Base-by-base conservation (phyloP, 2,329 filamentous ascomycete species). In the Onygenales sp. region DNA sequence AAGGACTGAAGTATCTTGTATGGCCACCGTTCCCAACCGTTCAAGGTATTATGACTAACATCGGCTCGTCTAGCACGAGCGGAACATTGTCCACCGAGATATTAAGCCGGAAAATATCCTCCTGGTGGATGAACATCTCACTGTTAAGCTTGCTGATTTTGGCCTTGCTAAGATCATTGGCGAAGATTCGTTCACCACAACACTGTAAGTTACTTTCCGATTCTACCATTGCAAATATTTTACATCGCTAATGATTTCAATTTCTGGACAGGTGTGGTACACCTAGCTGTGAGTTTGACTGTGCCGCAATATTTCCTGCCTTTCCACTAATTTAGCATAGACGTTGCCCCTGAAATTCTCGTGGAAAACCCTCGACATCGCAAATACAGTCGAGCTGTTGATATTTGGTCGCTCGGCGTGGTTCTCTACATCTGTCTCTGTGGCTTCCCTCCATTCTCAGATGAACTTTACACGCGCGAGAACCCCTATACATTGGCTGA, bases 41-140 rank as follows among this genome's bases (percentile, higher is more conserved):
- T 7, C 10, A 45, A 14, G 11, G 7, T 31, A 5, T n/a, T 27
- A 27, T 27, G 21, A 27, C 32, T 53, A 13, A 43, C 43, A 39
- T n/a, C 38, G 21, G 13, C 8, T 41, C 5, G 11, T 31, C 59
- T 61, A 57, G 92, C 93, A 98, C 67, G 93, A 97, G 57, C 87
- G 93, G 58, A 94, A 93, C 63, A 95, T 98, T 68, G 91, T 97
- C 5, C 93, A 98, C 69, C 86, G 93, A 54, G 93, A 98, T 63
- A 96, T 98, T 72, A 97, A 96, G 70, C 92, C 91, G 0, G 92
- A 97, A 67, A 97, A 97, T 64, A 97, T 98, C 36, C 74, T 98
- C 7, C 75, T 98, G 38, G 83, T 86, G 5, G 89, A 96, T 70
- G 89, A 89, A 64, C 79, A 93, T 36, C 74, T 96, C 32, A 84